Conservation (phyloP, 805 yeast genomes). For the Yamadazyma insecticola region DNA sequence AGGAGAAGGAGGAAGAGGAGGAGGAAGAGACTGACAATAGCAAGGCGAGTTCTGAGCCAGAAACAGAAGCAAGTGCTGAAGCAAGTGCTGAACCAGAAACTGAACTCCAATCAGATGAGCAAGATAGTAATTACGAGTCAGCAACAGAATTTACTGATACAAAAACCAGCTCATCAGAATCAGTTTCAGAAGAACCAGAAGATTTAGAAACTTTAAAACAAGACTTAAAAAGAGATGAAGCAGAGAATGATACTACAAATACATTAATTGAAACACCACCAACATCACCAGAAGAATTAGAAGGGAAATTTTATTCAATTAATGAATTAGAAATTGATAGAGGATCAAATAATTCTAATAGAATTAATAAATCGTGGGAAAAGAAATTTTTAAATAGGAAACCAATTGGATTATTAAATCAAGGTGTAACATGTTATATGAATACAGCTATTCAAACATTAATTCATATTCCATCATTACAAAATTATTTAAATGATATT, state of each 20-base stretch:
- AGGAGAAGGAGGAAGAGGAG: constrained; percentile 19
- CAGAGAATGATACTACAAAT: constrained; percentile 6
- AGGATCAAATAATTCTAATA: constrained; percentile 56
- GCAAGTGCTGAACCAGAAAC: constrained; percentile 1
- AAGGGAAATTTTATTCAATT: constrained; percentile 50
- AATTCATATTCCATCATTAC: constrained; percentile 86
- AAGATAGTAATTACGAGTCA: constrained; percentile 7
- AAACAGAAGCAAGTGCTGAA: too few relatives aligned
- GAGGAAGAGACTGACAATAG: constrained; percentile 15
- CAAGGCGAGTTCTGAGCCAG: constrained; percentile 16
- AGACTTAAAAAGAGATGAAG: constrained; percentile 17
- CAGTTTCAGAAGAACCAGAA: constrained; percentile 12
- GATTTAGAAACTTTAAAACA: constrained; percentile 13
- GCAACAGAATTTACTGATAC: constrained; percentile 7
- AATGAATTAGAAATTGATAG: constrained; percentile 55
- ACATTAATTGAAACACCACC: too few relatives aligned
- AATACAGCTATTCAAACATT: constrained; percentile 91
- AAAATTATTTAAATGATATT: constrained; percentile 73
- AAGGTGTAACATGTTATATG: constrained; percentile 96
- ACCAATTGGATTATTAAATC: constrained; percentile 76
- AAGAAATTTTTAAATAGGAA: constrained; percentile 45
- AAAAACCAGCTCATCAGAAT: constrained; percentile 5
- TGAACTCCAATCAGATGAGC: not conserved
- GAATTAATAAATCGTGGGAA: constrained; percentile 74
- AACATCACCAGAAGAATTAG: constrained; percentile 32